Base-by-base conservation (phyloP, 2,329 filamentous ascomycete species). In the Nigrospora osmanthi region DNA sequence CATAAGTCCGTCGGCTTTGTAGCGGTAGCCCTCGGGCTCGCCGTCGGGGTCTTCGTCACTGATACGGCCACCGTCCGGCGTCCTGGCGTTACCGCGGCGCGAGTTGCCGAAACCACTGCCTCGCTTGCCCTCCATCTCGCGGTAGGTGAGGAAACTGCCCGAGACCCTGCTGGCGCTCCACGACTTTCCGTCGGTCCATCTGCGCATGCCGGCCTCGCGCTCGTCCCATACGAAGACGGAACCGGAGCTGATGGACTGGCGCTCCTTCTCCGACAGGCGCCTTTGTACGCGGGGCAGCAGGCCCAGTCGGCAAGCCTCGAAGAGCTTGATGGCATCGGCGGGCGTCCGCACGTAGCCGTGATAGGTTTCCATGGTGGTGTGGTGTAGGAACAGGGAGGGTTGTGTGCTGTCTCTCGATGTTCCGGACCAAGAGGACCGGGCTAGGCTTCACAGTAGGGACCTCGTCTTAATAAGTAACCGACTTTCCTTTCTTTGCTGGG, bases 161-260 rank as follows among this genome's bases (percentile, higher is more conserved):
- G 91, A 97, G 1, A 98, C 93, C 50, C 93, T 81, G 68, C 91
- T 97, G 32, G 93, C 93, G 60, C 91, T 97, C 93, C 93, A 98
- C 33, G 91, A 97, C 66, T 98, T 98, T 46, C 93, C 93, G 58
- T 98, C 93, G 1, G 93, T 98, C 93, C 93, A 98, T 65, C 93
- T 77, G 59, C 93, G 80, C 93, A 98, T 98, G 54, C 93, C 93
- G 11, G 93, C 93, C 71, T 98, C 93, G 56, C 91, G 77, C 72
- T 98, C 93, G 65, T 98, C 93, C 93, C 93, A 98, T n/a, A 98
- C 93, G 59, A 97, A 98, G 4, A 98, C 91, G 0, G 93, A 98
- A 37, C 93, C 93, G 1, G 91, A 95, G 59, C 89, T 85, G 64
- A 98, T 98, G 4, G 89, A 89, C 62, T 96, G 90, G 49, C 93